Evolutionary conservation across 768 basidiomycete species (phyloP), one percentile per base, ranked within the genome.

Genomic region (Holtermanniella nyarrowii): DNA sequence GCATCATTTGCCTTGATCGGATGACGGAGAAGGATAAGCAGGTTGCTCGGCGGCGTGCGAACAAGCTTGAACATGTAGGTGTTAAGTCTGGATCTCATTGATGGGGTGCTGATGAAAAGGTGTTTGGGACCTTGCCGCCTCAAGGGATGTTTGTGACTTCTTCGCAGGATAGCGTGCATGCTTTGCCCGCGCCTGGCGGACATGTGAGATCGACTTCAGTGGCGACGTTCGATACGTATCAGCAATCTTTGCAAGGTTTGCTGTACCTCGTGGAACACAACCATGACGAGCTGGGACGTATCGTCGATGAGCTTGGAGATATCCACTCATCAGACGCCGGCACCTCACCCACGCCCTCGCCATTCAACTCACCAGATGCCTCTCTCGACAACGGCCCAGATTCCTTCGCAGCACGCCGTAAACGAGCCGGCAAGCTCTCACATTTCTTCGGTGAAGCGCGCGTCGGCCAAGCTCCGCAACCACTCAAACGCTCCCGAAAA

Each of bases 201-300:
- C 7, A 7, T 7, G 31, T 37, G 7, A 7, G 31, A 16, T 16
- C 31, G 16, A 16, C 31, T 37, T 37, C 31, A 7, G 31, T 37
- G 16, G 31, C 31, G 31, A 37, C 44, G 7, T 57, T 50, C 27
- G 50, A 57, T 18, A 42, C 56, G 16, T 61, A 61, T 42, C 37
- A 52, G 21, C 46, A 45, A 5, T 60, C 59, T 4, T 42, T 60
- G n/a, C 49, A 60, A 20, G 48, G 48, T 1, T 37, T 60, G 0
- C 46, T 57, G 11, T 55, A 57, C 26, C 49, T 60, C 18, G 59
- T 53, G 12, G 56, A 57, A 16, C 56, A 51, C 53, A 56, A 60
- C 26, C 46, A 52, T 18, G 26, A 46, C 1, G 53, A 47, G 40
- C 42, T 60, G 7, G 56, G 45, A 14, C 20, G 44, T 4, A 52